Base-by-base conservation (phyloP, 257 asterid genomes). In the Fraxinus americana region DNA sequence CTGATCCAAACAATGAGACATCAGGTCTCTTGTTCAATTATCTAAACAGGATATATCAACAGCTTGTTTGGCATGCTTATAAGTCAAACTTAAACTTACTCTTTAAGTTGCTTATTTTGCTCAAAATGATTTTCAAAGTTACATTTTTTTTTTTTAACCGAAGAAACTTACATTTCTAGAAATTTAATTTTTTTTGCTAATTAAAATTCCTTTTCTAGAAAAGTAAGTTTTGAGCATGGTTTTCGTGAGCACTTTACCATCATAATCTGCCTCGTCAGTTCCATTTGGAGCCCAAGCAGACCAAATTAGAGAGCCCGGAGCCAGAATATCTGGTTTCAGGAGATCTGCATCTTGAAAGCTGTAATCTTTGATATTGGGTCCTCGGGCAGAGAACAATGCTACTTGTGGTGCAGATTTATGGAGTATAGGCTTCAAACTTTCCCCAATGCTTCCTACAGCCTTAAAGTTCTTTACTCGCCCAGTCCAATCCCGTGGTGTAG, bases 261-360 rank as follows among this genome's bases (percentile, higher is more conserved):
- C 54, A 75, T 89, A 93, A 85, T 96, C 90, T 23, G 98, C 87
- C 84, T 96, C 97, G 39, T 96, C 99, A 34, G 99, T 96, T 77
- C 99, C 99, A 61, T 93, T 92, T 30, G 90, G 97, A 75, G 98
- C 84, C 99, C 99, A 96, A 75, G 99, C 99, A 75, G 99, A 96
- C 99, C 99, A 96, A 71, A 96, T 96, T 11, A 96, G 91, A 83
- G 97, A 90, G 67, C 99, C 99, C 0, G 99, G 99, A 80, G 99
- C 99, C 48, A 96, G 89, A 82, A 96, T 96, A 80, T 96, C 99
- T 1, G 99, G 99, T 84, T 96, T 96, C 71, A 96, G 88, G 82
- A 96, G 87, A 85, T 96, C 99, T 14, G 99, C 97, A 34, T 96
- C 99, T 81, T 86, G 91, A 82, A 93, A 96, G 78, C 98, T 92